These are phyloP conservation scores for Paralagenidium karlingii DNA, from an alignment of 352 stramenopile genomes.

Conservation along the genomic window DNA sequence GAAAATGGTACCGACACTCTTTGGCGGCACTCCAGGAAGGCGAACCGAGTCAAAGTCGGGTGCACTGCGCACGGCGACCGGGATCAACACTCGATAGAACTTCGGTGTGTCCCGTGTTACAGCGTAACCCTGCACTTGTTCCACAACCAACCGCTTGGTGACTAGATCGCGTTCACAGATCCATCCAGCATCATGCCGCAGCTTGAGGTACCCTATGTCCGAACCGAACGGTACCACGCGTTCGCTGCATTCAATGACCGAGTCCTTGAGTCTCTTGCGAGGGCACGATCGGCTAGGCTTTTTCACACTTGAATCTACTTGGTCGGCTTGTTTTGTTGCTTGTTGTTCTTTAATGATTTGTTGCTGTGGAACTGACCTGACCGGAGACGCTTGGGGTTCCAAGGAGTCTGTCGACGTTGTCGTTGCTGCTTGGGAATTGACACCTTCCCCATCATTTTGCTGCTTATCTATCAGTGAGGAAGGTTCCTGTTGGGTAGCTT, in stretches of 20 bases:
- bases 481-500: too few species aligned
- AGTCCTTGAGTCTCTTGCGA: constrained; percentile 51
- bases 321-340: too few species aligned
- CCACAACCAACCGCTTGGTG: constrained; percentile 29
- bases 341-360: too few species aligned
- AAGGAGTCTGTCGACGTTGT: too few species aligned
- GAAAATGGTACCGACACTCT: constrained; percentile 58
- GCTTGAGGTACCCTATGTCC: constrained; percentile 24
- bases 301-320: not conserved
- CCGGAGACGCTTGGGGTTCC: too few species aligned
- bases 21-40: constrained; percentile 43
- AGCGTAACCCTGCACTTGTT: constrained; percentile 59
- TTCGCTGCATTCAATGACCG: constrained; percentile 69
- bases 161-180: constrained; percentile 50
- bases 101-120: constrained; percentile 53
- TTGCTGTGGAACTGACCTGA: too few species aligned
- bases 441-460: not conserved
- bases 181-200: constrained; percentile 70
- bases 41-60: constrained; percentile 68
- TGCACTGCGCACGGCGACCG: constrained; percentile 50
- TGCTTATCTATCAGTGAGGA: too few species aligned
- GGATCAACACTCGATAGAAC: constrained; percentile 62
- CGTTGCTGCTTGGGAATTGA: too few species aligned
- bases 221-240: constrained; percentile 30
- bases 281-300: constrained; percentile 17